Conservation (phyloP, 75 land plant genomes). For the Azolla pinnata region DNA sequence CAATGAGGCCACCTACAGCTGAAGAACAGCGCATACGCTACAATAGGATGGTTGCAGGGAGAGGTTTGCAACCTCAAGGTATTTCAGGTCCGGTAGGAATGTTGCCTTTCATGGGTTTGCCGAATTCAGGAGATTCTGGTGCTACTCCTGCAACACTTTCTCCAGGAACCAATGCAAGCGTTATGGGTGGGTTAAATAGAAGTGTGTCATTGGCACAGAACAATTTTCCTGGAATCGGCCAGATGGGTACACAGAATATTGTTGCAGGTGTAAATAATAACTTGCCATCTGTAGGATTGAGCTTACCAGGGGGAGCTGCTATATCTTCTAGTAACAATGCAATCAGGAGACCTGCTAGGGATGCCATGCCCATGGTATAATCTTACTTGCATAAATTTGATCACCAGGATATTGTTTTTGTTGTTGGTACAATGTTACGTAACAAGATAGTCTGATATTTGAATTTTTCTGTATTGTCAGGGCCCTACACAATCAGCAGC, state of each 20-base stretch:
- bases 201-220: slow-evolving; percentile 63
- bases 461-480: slow-evolving; percentile 47
- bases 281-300: slow-evolving; percentile 37
- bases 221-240: slow-evolving; percentile 43
- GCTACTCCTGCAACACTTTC: slow-evolving; percentile 41
- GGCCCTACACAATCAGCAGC: slow-evolving; percentile 44
- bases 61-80: slow-evolving; percentile 40
- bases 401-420: slow-evolving; percentile 25
- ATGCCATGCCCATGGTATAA: slow-evolving; percentile 40
- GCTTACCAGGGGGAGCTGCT: slow-evolving; percentile 23
- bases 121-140: slow-evolving; percentile 39
- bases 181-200: slow-evolving; percentile 47
- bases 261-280: slow-evolving; percentile 30
- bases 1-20: slow-evolving; percentile 7
- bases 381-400: neutral
- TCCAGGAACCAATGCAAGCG: slow-evolving; percentile 54
- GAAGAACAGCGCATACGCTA: slow-evolving; percentile 25
- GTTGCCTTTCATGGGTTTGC: slow-evolving; percentile 24
- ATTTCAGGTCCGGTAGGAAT: slow-evolving; percentile 26
- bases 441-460: slow-evolving; percentile 48
- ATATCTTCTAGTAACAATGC: slow-evolving; percentile 24
- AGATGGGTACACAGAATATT: slow-evolving; percentile 41
- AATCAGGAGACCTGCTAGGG: slow-evolving; percentile 33
- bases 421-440: slow-evolving; percentile 38
- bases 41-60: slow-evolving; percentile 43